Evolutionary conservation across 305 asterid species (phyloP).

Genomic region (Fraxinus ornus): DNA sequence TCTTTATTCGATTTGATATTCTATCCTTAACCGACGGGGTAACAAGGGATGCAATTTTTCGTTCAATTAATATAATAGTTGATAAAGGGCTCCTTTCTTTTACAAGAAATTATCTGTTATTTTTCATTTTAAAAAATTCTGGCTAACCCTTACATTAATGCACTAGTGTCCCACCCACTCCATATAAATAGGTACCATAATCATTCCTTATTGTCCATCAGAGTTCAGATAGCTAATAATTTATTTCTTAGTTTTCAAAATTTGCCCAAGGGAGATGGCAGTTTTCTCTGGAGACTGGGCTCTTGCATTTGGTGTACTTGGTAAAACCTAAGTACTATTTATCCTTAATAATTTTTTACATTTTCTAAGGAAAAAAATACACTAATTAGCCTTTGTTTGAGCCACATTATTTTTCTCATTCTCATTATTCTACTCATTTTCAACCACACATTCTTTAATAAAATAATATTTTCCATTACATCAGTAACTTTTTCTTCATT

Average conservation of each 20-base stretch:
- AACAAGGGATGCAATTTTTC: not conserved
- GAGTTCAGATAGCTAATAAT: not conserved
- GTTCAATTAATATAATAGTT: conserved; percentile 10
- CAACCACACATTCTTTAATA: no score
- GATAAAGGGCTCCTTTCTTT: conserved; percentile 28
- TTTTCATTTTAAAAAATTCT: conserved; percentile 6
- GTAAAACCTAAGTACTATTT: conserved; percentile 20
- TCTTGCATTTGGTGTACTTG: conserved; percentile 48
- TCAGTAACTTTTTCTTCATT: no score
- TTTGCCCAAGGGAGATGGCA: conserved; percentile 29
- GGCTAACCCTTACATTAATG: conserved; percentile 14
- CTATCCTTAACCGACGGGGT: not conserved
- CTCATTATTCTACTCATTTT: no score
- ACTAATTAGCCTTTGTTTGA: not conserved
- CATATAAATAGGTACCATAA: conserved; percentile 36
- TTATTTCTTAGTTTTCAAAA: not conserved
- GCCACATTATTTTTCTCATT: no score
- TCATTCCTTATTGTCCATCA: conserved; percentile 26
- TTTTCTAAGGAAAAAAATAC: not conserved
- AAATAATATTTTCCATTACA: no score
- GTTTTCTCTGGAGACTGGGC: conserved; percentile 40
- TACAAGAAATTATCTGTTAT: conserved; percentile 16
- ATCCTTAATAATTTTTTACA: not conserved
- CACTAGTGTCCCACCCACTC: conserved; percentile 24
- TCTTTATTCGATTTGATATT: not conserved